Percentiles rank a stretch among this genome's conserved stretches.
Evolutionary conservation across 371 early-diverging fungal species (phyloP).

Genomic region (Apophysomyces trapeziformis): DNA sequence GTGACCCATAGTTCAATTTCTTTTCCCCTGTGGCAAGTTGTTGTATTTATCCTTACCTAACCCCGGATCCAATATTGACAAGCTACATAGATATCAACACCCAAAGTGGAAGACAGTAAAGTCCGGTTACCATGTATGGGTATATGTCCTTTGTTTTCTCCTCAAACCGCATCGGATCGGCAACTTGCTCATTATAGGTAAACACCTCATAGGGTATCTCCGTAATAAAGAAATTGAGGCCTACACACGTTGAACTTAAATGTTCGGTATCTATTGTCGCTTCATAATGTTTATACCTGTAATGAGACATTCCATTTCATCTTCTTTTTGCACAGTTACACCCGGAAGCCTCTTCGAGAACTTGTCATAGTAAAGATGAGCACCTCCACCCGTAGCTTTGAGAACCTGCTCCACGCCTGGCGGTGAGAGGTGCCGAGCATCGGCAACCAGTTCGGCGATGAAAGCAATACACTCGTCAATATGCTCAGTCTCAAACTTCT

Average conservation of each 20-base stretch:
- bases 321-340: constrained; percentile 76
- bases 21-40: background rate
- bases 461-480: constrained; percentile 90
- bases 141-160: constrained; percentile 70
- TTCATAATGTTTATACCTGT: constrained; percentile 50
- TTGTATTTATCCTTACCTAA: constrained; percentile 51
- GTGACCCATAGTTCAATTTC: background rate
- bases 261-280: background rate
- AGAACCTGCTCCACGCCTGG: constrained; percentile 51
- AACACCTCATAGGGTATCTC: constrained; percentile 97
- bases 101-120: constrained; percentile 9
- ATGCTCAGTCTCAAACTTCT: constrained; percentile 92
- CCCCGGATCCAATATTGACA: constrained; percentile 94
- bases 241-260: constrained; percentile 30
- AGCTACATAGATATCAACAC: constrained; percentile 46
- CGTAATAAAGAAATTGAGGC: constrained; percentile 90
- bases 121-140: constrained; percentile 74
- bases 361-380: constrained; percentile 69
- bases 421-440: constrained; percentile 41
- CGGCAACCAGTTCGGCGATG: constrained; percentile 71
- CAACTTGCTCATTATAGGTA: constrained; percentile 73
- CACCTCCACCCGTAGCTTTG: constrained; percentile 90
- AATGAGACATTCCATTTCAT: constrained; percentile 88
- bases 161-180: constrained; percentile 85
- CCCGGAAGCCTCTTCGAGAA: constrained; percentile 58